A percentile compares a stretch with the other conserved stretches of the same genome.
Conservation (phyloP, 257 asterid genomes). For the Asclepias syriaca region DNA sequence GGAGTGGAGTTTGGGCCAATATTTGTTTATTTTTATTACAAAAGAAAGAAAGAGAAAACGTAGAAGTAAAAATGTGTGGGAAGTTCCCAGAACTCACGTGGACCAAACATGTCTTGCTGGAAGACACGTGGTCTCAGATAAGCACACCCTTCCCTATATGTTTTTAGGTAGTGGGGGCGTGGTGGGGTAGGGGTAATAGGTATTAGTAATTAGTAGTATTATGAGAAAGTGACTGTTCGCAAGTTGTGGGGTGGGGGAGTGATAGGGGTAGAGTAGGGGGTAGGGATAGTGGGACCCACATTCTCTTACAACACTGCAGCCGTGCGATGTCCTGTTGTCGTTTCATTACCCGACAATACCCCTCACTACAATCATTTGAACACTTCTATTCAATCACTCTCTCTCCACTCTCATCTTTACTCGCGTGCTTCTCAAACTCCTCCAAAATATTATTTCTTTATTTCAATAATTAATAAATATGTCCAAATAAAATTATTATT, state of each 20-base stretch:
- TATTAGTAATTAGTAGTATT: too few relatives aligned
- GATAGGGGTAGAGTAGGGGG: too few relatives aligned
- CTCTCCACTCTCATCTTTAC: too few relatives aligned
- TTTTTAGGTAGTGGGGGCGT: neutral
- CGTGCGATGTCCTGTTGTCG: slow-evolving; percentile 46
- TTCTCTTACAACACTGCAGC: slow-evolving; percentile 5
- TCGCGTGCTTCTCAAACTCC: too few relatives aligned
- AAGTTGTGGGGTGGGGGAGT: neutral
- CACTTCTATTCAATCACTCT: slow-evolving; percentile 15
- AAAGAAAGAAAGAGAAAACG: slow-evolving; percentile 15
- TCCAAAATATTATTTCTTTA: too few relatives aligned
- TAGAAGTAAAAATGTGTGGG: slow-evolving; percentile 16
- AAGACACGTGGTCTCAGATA: slow-evolving; percentile 47
- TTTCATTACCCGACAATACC: slow-evolving; percentile 28
- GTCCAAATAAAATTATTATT: too few relatives aligned
- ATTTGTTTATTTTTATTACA: too few relatives aligned
- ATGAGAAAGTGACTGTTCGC: slow-evolving; percentile 10
- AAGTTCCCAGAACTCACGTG: slow-evolving; percentile 42
- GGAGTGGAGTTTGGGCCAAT: slow-evolving; percentile 8
- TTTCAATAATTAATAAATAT: too few relatives aligned
- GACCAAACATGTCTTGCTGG: slow-evolving; percentile 45
- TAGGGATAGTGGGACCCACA: neutral
- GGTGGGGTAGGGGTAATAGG: neutral
- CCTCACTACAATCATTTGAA: slow-evolving; percentile 50
- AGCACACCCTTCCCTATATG: slow-evolving; percentile 4